phyloP scores from a whole-genome alignment of 148 eudicot genomes.

The Chenopodium formosanum region DNA sequence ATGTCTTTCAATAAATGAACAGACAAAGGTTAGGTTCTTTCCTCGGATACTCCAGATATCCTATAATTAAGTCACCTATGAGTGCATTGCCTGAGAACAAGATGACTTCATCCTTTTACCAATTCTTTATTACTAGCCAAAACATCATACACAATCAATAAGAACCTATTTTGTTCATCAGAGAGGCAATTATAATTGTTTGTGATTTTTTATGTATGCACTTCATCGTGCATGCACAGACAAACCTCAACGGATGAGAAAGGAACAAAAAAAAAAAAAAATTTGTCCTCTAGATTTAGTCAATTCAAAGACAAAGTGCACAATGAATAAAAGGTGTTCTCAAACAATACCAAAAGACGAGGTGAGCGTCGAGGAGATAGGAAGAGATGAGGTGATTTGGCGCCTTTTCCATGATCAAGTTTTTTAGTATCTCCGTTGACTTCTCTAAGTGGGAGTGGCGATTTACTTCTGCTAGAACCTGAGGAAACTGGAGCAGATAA shows the following conservation, averaged over 20 bases:
- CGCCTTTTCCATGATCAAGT: slow-evolving; percentile 29
- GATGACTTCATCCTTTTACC: background rate
- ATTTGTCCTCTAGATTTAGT: too few relatives aligned
- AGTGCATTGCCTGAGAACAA: background rate
- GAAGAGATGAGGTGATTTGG: slow-evolving; percentile 38
- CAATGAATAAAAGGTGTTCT: background rate
- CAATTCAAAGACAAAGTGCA: background rate
- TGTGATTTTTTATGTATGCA: background rate
- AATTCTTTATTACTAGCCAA: background rate
- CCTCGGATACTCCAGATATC: too few relatives aligned
- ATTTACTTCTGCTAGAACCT: slow-evolving; percentile 55
- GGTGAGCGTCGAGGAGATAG: slow-evolving; percentile 67
- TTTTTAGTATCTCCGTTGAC: slow-evolving; percentile 41
- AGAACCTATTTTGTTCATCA: background rate
- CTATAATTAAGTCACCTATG: too few relatives aligned
- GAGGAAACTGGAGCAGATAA: slow-evolving; percentile 72
- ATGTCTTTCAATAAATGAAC: background rate
- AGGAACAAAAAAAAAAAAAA: background rate
- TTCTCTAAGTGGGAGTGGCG: slow-evolving; percentile 43
- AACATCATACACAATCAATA: background rate
- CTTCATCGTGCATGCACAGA: background rate
- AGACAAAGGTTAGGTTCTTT: background rate
- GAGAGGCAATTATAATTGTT: background rate
- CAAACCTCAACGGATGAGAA: background rate
- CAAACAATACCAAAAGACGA: slow-evolving; percentile 48